These are phyloP conservation scores for Yamadazyma triangularis DNA, from an alignment of 1,139 yeast species.

Conservation along the genomic window DNA sequence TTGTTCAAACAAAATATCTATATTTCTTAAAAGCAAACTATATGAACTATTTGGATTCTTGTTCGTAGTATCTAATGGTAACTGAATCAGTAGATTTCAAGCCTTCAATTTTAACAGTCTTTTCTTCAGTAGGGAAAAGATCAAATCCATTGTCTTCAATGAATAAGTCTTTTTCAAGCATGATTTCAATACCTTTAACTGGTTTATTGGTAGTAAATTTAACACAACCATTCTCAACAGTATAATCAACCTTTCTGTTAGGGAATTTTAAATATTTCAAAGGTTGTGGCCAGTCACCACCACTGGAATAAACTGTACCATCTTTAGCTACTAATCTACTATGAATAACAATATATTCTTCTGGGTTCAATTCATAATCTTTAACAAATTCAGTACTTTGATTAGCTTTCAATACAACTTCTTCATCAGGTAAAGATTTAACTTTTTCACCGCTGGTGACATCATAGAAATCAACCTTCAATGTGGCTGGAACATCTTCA, in stretches of 20 bases:
- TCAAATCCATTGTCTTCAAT: slow-evolving; percentile 42
- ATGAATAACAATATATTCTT: slow-evolving; percentile 21
- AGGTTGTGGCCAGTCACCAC: slow-evolving; percentile 54
- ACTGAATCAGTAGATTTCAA: slow-evolving; percentile 8
- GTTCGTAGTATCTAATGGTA: slow-evolving; percentile 9
- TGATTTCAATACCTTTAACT: slow-evolving; percentile 36
- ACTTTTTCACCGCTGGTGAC: slow-evolving; percentile 25
- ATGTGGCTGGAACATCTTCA: slow-evolving; percentile 14
- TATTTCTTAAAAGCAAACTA: not conserved
- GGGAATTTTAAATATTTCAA: slow-evolving; percentile 37
- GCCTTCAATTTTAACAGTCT: slow-evolving; percentile 13
- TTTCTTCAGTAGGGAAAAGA: slow-evolving; percentile 32
- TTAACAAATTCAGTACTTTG: slow-evolving; percentile 28
- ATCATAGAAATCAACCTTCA: slow-evolving; percentile 26
- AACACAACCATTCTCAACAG: slow-evolving; percentile 15
- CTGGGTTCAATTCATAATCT: slow-evolving; percentile 11
- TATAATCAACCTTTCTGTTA: slow-evolving; percentile 10
- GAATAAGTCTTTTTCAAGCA: slow-evolving; percentile 15
- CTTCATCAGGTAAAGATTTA: slow-evolving; percentile 11
- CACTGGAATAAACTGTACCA: slow-evolving; percentile 22
- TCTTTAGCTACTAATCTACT: slow-evolving; percentile 13
- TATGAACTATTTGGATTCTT: not conserved
- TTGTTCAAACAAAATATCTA: too few species aligned
- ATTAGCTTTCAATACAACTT: slow-evolving; percentile 24
- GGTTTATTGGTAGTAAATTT: slow-evolving; percentile 27